Conservation (phyloP, 352 stramenopile species). For the Blastocystis sp. region DNA sequence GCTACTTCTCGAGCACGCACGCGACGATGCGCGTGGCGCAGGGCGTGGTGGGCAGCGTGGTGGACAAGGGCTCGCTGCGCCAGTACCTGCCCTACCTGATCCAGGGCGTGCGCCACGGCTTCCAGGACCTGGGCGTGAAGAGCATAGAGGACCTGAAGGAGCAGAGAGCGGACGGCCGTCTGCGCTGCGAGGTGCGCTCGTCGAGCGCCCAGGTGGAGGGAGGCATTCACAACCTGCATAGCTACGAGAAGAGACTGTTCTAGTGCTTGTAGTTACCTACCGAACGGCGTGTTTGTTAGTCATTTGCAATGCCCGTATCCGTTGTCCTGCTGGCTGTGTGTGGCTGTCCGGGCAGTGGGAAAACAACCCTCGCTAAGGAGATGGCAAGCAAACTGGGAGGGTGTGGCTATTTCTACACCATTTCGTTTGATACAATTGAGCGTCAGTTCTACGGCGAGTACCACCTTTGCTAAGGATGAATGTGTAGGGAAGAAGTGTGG, state of each 20-base stretch:
- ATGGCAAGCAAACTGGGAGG: too few relatives aligned
- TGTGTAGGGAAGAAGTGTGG: too few relatives aligned
- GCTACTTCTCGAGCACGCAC: constrained; percentile 78
- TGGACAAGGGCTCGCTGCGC: constrained; percentile 96
- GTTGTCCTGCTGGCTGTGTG: too few relatives aligned
- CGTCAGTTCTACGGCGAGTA: too few relatives aligned
- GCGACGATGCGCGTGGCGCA: constrained; percentile 95
- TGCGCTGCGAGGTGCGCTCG: constrained; percentile 71
- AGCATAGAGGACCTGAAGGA: constrained; percentile 68
- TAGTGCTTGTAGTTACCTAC: constrained; percentile 27
- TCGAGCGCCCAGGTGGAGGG: constrained; percentile 70
- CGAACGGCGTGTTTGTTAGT: too few relatives aligned
- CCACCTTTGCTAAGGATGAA: too few relatives aligned
- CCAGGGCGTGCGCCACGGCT: constrained; percentile 82
- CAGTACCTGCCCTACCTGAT: constrained; percentile 98
- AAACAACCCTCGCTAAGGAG: too few relatives aligned
- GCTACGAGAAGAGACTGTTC: constrained; percentile 83
- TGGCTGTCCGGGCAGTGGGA: too few relatives aligned
- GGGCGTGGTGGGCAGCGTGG: constrained; percentile 94
- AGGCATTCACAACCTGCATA: constrained; percentile 73
- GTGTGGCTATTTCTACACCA: too few relatives aligned
- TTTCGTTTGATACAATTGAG: too few relatives aligned
- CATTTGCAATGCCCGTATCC: too few relatives aligned
- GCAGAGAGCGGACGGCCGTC: constrained; percentile 38
- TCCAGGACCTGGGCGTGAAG: constrained; percentile 71